A percentile compares a stretch with the other conserved stretches of the same genome.
Conservation (phyloP, 140 eudicot genomes). For the Ambrosia hybrid region DNA sequence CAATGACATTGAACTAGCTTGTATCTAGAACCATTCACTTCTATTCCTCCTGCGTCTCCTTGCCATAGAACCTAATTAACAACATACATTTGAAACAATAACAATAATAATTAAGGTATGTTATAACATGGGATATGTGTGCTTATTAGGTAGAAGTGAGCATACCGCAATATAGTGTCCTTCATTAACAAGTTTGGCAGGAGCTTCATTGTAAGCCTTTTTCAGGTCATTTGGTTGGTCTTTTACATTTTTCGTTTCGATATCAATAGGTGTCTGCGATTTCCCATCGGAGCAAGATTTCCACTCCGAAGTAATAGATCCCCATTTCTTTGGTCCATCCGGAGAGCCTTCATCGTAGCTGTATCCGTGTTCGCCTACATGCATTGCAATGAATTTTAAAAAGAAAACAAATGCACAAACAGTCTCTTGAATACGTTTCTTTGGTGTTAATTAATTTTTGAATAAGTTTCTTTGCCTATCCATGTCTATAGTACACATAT, state of each 20-base stretch:
- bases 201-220: slow-evolving; percentile 45
- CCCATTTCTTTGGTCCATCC: slow-evolving; percentile 60
- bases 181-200: slow-evolving; percentile 38
- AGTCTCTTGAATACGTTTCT: background rate
- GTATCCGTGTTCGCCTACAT: slow-evolving; percentile 29
- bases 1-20: slow-evolving; percentile 61
- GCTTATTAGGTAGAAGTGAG: background rate
- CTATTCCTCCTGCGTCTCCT: slow-evolving; percentile 52
- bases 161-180: slow-evolving; percentile 49
- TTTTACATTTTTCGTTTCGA: slow-evolving; percentile 16
- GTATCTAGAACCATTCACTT: slow-evolving; percentile 42
- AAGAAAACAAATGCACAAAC: background rate
- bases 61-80: slow-evolving; percentile 47
- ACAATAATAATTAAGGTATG: background rate
- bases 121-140: background rate
- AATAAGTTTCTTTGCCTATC: too few species aligned
- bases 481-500: too few species aligned
- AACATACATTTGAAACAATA: background rate
- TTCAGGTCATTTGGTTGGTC: slow-evolving; percentile 12
- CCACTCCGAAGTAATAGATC: slow-evolving; percentile 42
- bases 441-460: background rate
- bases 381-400: background rate
- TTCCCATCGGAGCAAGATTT: slow-evolving; percentile 43
- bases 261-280: slow-evolving; percentile 57
- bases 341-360: slow-evolving; percentile 20